Base-by-base conservation (phyloP, 495 filamentous ascomycete species). In the Penicillium canariense region DNA sequence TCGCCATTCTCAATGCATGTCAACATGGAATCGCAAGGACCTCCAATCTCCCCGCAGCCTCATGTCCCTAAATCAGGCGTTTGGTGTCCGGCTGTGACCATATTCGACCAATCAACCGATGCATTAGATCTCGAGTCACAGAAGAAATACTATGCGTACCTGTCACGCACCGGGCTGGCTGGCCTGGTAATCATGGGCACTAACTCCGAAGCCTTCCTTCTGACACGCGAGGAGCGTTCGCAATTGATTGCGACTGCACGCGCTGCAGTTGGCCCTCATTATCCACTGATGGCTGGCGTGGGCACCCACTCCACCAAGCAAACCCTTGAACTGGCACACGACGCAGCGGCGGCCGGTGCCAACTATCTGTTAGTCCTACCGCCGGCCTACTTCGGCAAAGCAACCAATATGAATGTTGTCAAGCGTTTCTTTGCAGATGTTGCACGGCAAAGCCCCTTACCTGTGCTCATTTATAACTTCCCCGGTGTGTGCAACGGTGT, bases 401-500 rank as follows among this genome's bases (percentile, higher is more conserved):
- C 77, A 12, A 85, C 84, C 8, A 84, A 76, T 2, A 63, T 70
- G 35, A 67, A 69, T 43, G 84, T 88, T 28, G 72, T 90, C 4
- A 74, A 77, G 53, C 68, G 66, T 5, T 90, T 88, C 67, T 90
- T 79, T 53, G 71, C 67, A 18, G 80, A 86, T 22, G 75, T 90
- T 0, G 83, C 81, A 4, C 57, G 53, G 10, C 65, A 73, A 44
- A 68, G 63, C 6, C 68, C 78, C 6, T 62, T 88, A 10, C 84
- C 83, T 0, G 75, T 88, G 34, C 75, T 90, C 5, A 59, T 89
- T 5, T 88, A 89, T 62, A 88, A 89, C 60, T 88, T 88, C 71
- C 86, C 86, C 0, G 84, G 77, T 4, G 85, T 88, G 11, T 87
- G 84, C 65, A 89, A 88, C 54, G 86, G 86, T 11, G 71, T 90